Evolutionary conservation across 805 yeast species (phyloP), one percentile per base, ranked within the genome.

Genomic region (Jamesozyma spencerorum): DNA sequence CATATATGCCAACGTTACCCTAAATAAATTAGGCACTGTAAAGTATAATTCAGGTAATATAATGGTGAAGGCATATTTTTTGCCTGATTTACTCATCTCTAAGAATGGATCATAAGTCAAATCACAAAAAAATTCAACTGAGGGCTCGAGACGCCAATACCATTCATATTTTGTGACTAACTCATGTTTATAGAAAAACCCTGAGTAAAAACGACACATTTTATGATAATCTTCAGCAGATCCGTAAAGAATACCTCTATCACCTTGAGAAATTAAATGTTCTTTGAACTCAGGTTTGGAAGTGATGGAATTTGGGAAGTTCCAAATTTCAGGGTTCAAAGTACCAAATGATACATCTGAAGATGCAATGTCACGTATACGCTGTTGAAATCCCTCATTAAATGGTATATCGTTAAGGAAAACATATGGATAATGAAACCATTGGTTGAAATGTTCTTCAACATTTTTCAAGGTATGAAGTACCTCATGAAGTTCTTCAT

Each of bases 131-230:
- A 85, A 86, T 48, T 84, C 80, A 31, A 90, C 92, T 48, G 82
- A 82, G 3, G 97, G 97, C 60, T 92, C 98, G 11, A 92, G 86
- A 41, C 97, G 71, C 96, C 97, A 88, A 63, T 87, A 90, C 94
- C 95, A 90, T 46, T 87, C 86, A 41, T 77, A 71, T 44, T 77
- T 71, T n/a, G 62, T 62, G 33, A 90, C 80, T 46, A 85, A 56
- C 5, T 82, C 83, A 59, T 90, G 96, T 44, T 79, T 75, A 64
- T 75, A 85, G 55, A 90, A 90, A 42, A 70, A 69, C 1, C 95
- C 95, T 0, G 94, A 77, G 56, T 84, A 85, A 58, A 80, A 88
- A n/a, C 96, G 71, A 58, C 97, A 90, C 97, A 90, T 90, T 55
- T 83, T 81, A 60, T 90, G 97, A 57, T 90, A 92, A 5, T 90